These are phyloP conservation scores for Friedmanniomyces endolithicus DNA, from an alignment of 495 filamentous ascomycete genomes.

Conservation along the genomic window DNA sequence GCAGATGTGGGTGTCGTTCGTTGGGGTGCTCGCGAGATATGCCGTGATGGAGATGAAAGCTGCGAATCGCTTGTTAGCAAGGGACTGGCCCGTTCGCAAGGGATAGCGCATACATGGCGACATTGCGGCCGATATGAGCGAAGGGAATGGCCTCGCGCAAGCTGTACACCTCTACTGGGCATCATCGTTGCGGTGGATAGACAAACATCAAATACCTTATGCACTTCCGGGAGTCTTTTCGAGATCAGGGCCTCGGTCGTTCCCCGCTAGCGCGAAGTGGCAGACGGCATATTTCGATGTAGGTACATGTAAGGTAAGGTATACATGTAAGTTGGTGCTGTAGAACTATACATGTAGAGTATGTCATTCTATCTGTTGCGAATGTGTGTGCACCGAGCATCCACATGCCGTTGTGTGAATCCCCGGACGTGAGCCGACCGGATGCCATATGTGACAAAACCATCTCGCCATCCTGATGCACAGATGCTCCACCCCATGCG, in stretches of 20 bases:
- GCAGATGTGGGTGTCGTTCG: neutral
- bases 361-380: too few species aligned
- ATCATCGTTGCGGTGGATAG: conserved; percentile 18
- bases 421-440: too few species aligned
- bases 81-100: neutral
- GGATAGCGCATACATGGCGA: conserved; percentile 14
- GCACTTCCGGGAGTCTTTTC: neutral
- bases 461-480: neutral
- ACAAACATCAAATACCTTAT: neutral
- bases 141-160: conserved; percentile 7
- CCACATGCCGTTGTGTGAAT: too few species aligned
- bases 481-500: neutral
- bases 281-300: too few species aligned
- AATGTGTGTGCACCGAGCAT: neutral
- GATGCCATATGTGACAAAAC: too few species aligned
- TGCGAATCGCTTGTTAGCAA: neutral
- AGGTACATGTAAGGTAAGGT: too few species aligned
- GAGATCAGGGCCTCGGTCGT: neutral
- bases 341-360: neutral
- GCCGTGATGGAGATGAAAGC: conserved; percentile 15
- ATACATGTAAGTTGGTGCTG: neutral
- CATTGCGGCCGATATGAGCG: conserved; percentile 7
- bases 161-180: conserved; percentile 23
- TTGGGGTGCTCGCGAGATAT: neutral
- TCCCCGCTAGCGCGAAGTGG: neutral